A percentile compares a stretch with the other conserved stretches of the same genome.
These are phyloP conservation scores for Ogataea pini DNA, from an alignment of 805 yeast species.

Conservation along the genomic window DNA sequence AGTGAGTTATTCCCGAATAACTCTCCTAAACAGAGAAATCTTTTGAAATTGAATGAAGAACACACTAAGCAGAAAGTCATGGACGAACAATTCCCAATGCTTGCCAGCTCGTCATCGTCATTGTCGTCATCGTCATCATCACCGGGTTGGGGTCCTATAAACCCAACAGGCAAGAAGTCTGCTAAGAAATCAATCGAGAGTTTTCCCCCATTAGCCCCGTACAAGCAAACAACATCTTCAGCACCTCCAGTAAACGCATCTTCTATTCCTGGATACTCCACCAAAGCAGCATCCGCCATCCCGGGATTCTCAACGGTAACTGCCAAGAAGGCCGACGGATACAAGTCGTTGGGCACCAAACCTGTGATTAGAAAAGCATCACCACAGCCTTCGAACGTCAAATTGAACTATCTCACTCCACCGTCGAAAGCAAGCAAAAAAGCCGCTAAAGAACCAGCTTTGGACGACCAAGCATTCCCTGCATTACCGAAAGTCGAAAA, in stretches of 20 bases:
- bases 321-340: constrained; percentile 5
- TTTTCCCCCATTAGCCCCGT: constrained; percentile 13
- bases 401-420: constrained; percentile 17
- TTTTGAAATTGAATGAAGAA: constrained; percentile 32
- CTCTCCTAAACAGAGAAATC: constrained; percentile 46
- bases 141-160: constrained; percentile 14
- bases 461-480: constrained; percentile 33
- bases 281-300: constrained; percentile 7
- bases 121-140: neutral
- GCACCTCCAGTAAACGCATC: constrained; percentile 18
- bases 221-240: neutral
- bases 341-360: constrained; percentile 8
- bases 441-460: constrained; percentile 2
- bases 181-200: constrained; percentile 4
- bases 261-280: constrained; percentile 17
- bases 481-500: constrained; percentile 40
- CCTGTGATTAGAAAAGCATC: constrained; percentile 16
- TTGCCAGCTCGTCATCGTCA: constrained; percentile 35
- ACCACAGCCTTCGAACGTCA: constrained; percentile 12
- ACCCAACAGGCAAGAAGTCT: neutral
- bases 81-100: constrained; percentile 50
- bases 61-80: constrained; percentile 26
- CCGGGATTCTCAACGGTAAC: constrained; percentile 13
- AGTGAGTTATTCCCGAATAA: constrained; percentile 53
- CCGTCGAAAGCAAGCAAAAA: neutral